phyloP scores from a whole-genome alignment of 2,329 filamentous ascomycete species.

The Scedosporium boydii region DNA sequence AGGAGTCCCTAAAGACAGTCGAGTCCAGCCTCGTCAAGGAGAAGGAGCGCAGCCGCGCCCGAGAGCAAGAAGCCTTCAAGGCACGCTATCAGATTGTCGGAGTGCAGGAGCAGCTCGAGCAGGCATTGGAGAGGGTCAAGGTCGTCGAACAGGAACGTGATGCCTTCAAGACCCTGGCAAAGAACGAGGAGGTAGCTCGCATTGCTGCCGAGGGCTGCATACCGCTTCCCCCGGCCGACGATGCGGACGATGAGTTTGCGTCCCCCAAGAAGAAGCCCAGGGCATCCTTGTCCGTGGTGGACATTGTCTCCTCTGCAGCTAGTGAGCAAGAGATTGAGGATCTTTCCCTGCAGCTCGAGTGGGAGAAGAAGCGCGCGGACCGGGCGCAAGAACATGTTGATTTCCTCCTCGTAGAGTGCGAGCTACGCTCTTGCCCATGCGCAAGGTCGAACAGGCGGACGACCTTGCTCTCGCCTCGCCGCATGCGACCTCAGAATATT shows the following conservation, averaged over 20 bases:
- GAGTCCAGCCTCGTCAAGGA: conserved; percentile 54
- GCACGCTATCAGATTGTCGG: conserved; percentile 57
- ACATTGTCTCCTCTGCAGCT: conserved; percentile 44
- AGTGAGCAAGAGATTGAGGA: conserved; percentile 52
- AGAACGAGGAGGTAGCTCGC: conserved; percentile 63
- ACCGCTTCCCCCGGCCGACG: conserved; percentile 47
- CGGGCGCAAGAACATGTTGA: conserved; percentile 65
- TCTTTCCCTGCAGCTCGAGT: conserved; percentile 40
- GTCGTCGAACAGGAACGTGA: conserved; percentile 66
- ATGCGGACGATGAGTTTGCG: conserved; percentile 50
- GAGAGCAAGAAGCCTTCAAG: conserved; percentile 61
- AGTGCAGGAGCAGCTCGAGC: conserved; percentile 57
- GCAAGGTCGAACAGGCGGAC: conserved; percentile 27
- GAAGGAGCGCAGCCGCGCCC: conserved; percentile 48
- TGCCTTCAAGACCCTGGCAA: conserved; percentile 59
- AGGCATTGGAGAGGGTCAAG: conserved; percentile 52
- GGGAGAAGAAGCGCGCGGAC: conserved; percentile 55
- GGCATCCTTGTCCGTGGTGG: conserved; percentile 35
- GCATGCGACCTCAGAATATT: conserved; percentile 23
- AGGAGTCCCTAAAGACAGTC: conserved; percentile 40
- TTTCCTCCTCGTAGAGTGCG: conserved; percentile 67
- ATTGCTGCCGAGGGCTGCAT: conserved; percentile 64
- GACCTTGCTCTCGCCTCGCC: conserved; percentile 23
- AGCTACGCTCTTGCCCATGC: conserved; percentile 57
- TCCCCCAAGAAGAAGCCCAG: conserved; percentile 51